phyloP scores from a whole-genome alignment of 768 basidiomycete genomes.

The Boletus sp. region DNA sequence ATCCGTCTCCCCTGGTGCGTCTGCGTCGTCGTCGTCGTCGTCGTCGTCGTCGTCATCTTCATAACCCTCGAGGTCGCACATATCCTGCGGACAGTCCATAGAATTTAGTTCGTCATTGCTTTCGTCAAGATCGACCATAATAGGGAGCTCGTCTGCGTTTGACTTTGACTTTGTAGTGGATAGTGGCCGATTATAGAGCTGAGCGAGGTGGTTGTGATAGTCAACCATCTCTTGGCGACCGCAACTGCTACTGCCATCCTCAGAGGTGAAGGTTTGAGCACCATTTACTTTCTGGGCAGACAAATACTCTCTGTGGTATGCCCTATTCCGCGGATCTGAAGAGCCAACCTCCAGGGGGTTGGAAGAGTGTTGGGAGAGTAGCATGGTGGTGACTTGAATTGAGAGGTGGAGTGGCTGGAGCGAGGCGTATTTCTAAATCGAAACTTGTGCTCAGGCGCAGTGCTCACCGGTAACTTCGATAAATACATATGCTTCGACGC shows the following conservation, averaged over 20 bases:
- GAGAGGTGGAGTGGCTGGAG: neutral
- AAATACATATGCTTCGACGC: slow-evolving; percentile 1
- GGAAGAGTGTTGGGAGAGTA: slow-evolving; percentile 69
- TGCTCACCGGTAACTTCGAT: too few relatives aligned
- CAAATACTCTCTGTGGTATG: slow-evolving; percentile 41
- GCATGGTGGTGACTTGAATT: slow-evolving; percentile 16
- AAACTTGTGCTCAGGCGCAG: neutral
- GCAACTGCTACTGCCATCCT: slow-evolving; percentile 48
- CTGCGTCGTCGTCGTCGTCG: slow-evolving; percentile 36
- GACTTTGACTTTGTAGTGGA: slow-evolving; percentile 21
- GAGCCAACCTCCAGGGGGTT: slow-evolving; percentile 71
- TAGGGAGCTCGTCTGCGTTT: slow-evolving; percentile 24
- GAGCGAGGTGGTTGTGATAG: slow-evolving; percentile 52
- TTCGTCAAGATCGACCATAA: slow-evolving; percentile 48
- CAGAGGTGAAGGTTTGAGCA: slow-evolving; percentile 41
- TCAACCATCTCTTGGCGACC: slow-evolving; percentile 39
- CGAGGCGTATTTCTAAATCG: neutral
- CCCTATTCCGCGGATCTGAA: slow-evolving; percentile 52
- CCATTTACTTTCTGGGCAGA: slow-evolving; percentile 35
- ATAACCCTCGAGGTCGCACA: slow-evolving; percentile 35
- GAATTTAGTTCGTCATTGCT: slow-evolving; percentile 38
- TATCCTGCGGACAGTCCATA: slow-evolving; percentile 38
- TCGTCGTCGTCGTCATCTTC: slow-evolving; percentile 37
- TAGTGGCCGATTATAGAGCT: slow-evolving; percentile 36
- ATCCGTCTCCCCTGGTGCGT: slow-evolving; percentile 43